These are phyloP conservation scores for Pyricularia pennisetigena DNA, from an alignment of 2,329 filamentous ascomycete genomes.

Conservation along the genomic window DNA sequence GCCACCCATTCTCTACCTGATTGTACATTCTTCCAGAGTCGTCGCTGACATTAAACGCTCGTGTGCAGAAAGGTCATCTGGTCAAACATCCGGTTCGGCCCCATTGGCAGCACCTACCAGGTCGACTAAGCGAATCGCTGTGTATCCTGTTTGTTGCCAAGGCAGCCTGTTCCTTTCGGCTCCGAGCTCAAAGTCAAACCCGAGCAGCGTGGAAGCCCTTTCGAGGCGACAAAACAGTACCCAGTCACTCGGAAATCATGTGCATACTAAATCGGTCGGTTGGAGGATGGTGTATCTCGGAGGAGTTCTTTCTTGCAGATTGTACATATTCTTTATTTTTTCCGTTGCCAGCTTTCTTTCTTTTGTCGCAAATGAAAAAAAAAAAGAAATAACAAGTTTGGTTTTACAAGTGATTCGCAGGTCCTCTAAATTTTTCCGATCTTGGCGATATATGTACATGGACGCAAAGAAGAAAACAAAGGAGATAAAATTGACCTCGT, in stretches of 20 bases:
- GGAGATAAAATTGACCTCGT: no score
- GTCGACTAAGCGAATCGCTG: slow-evolving; percentile 8
- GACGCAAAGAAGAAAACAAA: no score
- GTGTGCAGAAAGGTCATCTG: slow-evolving; percentile 15
- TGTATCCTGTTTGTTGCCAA: not conserved
- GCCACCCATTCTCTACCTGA: not conserved
- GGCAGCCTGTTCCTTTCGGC: not conserved
- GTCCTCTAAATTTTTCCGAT: no score
- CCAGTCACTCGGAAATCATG: not conserved
- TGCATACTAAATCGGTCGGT: not conserved
- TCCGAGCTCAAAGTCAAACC: not conserved
- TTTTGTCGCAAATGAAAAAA: not conserved
- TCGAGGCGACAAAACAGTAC: not conserved
- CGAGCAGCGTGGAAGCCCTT: not conserved
- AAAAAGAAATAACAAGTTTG: not conserved
- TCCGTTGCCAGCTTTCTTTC: not conserved
- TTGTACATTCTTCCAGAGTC: not conserved
- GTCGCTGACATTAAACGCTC: not conserved
- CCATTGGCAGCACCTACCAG: slow-evolving; percentile 29
- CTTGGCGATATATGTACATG: no score
- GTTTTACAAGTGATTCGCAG: not conserved
- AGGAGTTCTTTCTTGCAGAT: not conserved
- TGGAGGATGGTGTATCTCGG: not conserved
- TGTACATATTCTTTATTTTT: not conserved
- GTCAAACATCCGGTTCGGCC: slow-evolving; percentile 37